A percentile compares a stretch with the other conserved stretches of the same genome.
Conservation (phyloP, 2,329 filamentous ascomycete species). For the Hysterium pulicare region DNA sequence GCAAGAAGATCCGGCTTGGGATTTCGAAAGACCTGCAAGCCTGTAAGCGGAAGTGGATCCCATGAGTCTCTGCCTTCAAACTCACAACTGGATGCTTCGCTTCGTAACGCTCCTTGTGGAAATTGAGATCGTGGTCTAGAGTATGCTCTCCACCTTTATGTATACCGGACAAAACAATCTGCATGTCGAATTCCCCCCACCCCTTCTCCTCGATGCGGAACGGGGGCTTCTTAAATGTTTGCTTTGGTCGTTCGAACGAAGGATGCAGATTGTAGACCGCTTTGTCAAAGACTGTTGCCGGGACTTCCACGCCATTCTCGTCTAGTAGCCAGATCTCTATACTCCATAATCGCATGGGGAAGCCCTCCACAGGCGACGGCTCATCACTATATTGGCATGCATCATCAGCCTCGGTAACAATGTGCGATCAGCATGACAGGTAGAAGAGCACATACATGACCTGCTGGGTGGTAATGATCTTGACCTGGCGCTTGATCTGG, state of each 20-base stretch:
- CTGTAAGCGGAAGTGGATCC: conserved; percentile 30
- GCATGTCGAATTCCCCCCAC: conserved; percentile 98
- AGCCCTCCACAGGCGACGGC: conserved; percentile 77
- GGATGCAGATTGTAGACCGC: conserved; percentile 91
- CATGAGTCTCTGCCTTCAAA: conserved; percentile 14
- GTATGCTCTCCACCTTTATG: conserved; percentile 82
- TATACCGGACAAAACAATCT: conserved; percentile 74
- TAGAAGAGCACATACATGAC: conserved; percentile 64
- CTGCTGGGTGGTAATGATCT: conserved; percentile 88
- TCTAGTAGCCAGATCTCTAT: conserved; percentile 83
- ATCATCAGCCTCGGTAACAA: neutral
- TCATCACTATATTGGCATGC: conserved; percentile 59
- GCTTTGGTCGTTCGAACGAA: conserved; percentile 80
- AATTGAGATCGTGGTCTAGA: conserved; percentile 88
- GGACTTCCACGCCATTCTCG: conserved; percentile 77
- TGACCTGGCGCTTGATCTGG: conserved; percentile 78
- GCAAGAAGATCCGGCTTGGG: conserved; percentile 82
- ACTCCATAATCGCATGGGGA: conserved; percentile 89
- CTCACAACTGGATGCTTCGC: conserved; percentile 69
- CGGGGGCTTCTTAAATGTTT: conserved; percentile 79
- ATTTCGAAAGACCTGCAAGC: conserved; percentile 73
- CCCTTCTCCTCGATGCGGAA: conserved; percentile 91
- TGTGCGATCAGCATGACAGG: conserved; percentile 4
- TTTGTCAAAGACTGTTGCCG: conserved; percentile 85
- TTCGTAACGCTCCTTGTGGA: conserved; percentile 77